These are phyloP conservation scores for Calocybe indica DNA, from an alignment of 768 basidiomycete species.

Conservation along the genomic window DNA sequence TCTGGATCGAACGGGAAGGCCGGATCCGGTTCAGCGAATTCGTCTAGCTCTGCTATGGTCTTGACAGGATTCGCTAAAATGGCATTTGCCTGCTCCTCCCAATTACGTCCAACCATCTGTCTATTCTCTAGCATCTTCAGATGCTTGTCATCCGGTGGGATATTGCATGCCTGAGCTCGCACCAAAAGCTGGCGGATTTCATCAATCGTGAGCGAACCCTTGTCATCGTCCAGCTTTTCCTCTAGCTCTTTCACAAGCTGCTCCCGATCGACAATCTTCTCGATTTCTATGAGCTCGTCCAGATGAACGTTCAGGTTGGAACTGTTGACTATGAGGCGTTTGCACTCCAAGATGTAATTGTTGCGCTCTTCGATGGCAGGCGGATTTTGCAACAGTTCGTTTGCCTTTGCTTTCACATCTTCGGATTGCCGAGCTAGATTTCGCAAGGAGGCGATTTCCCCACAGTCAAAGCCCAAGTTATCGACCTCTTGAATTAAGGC, in stretches of 20 bases:
- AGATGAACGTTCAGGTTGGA: constrained; percentile 79
- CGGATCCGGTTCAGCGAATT: constrained; percentile 59
- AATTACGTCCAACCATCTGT: constrained; percentile 62
- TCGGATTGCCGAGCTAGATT: constrained; percentile 58
- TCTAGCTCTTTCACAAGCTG: constrained; percentile 73
- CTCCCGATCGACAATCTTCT: constrained; percentile 76
- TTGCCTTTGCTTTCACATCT: constrained; percentile 53
- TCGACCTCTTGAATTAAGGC: constrained; percentile 67
- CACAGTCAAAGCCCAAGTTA: constrained; percentile 76
- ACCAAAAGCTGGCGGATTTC: constrained; percentile 71
- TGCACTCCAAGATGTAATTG: constrained; percentile 62
- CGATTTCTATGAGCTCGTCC: constrained; percentile 71
- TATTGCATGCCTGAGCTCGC: constrained; percentile 63
- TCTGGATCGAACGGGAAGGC: constrained; percentile 66
- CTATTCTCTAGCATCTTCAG: constrained; percentile 60
- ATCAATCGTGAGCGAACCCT: constrained; percentile 53
- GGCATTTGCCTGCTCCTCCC: constrained; percentile 67
- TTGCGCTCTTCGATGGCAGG: constrained; percentile 41
- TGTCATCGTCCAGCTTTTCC: constrained; percentile 62
- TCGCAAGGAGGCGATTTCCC: constrained; percentile 59
- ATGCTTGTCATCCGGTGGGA: constrained; percentile 59
- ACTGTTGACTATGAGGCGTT: constrained; percentile 60
- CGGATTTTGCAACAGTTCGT: constrained; percentile 38
- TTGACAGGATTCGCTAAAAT: constrained; percentile 66
- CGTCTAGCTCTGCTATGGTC: constrained; percentile 71